Evolutionary conservation across 2,329 filamentous ascomycete species (phyloP).

Genomic region (Didymellaceae sp.): DNA sequence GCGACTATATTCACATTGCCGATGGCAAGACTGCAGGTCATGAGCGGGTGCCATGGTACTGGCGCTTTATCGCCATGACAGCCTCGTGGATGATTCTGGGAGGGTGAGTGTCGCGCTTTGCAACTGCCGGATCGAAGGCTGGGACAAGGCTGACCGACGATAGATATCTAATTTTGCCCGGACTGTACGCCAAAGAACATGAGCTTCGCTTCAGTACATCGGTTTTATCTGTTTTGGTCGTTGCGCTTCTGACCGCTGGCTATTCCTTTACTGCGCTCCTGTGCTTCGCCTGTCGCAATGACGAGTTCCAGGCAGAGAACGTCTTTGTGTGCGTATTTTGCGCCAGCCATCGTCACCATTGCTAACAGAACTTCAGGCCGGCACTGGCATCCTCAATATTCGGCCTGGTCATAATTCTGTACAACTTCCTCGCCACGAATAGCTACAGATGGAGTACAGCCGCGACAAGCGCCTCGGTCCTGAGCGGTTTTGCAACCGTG

Average conservation of each 20-base stretch:
- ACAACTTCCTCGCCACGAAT: slow-evolving; percentile 53
- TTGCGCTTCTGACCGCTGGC: slow-evolving; percentile 56
- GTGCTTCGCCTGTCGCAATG: slow-evolving; percentile 55
- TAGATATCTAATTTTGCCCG: slow-evolving; percentile 58
- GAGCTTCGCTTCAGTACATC: slow-evolving; percentile 50
- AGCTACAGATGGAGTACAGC: slow-evolving; percentile 53
- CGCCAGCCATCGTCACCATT: not conserved
- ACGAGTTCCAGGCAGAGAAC: slow-evolving; percentile 55
- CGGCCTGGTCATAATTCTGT: slow-evolving; percentile 57
- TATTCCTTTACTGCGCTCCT: slow-evolving; percentile 57
- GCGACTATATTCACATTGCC: slow-evolving; percentile 40
- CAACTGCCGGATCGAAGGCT: not conserved
- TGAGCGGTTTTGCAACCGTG: slow-evolving; percentile 48
- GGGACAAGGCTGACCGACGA: slow-evolving; percentile 22
- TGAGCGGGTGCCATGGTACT: slow-evolving; percentile 54
- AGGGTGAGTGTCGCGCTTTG: slow-evolving; percentile 46
- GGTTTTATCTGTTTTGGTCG: slow-evolving; percentile 54
- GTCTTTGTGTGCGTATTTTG: slow-evolving; percentile 52
- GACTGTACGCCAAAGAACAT: slow-evolving; percentile 52
- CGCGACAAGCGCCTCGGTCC: slow-evolving; percentile 53
- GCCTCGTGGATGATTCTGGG: slow-evolving; percentile 57
- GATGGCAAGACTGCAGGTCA: slow-evolving; percentile 26
- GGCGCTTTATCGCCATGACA: slow-evolving; percentile 53
- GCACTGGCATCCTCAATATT: slow-evolving; percentile 53
- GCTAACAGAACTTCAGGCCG: slow-evolving; percentile 40